phyloP scores from a whole-genome alignment of 2,329 filamentous ascomycete species.

The Pseudogymnoascus sp. region DNA sequence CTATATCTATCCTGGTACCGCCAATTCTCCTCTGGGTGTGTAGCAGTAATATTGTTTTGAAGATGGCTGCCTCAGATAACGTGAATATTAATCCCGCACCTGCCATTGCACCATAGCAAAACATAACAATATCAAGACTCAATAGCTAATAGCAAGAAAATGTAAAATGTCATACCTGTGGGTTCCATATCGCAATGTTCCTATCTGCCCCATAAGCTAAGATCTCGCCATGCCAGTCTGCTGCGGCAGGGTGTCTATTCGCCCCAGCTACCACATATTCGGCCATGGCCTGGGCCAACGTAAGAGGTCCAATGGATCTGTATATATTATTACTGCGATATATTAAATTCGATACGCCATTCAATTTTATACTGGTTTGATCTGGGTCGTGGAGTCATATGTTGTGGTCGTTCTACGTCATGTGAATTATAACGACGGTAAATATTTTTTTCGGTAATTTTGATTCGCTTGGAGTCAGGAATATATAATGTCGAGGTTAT shows the following conservation, averaged over 20 bases:
- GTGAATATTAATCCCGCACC: background rate
- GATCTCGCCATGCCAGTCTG: constrained; percentile 71
- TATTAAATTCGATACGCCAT: background rate
- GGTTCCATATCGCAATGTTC: constrained; percentile 83
- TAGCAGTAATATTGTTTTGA: background rate
- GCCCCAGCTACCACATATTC: constrained; percentile 56
- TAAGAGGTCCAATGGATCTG: background rate
- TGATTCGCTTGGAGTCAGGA: background rate
- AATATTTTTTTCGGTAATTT: constrained; percentile 10
- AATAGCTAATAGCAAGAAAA: background rate
- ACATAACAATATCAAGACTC: background rate
- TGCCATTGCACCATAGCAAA: background rate
- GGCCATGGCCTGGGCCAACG: constrained; percentile 1
- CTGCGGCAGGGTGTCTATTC: constrained; percentile 80
- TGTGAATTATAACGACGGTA: constrained; percentile 8
- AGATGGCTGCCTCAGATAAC: background rate
- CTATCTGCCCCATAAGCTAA: constrained; percentile 84
- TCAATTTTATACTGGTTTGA: background rate
- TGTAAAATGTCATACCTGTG: constrained; percentile 47
- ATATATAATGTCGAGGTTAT: background rate
- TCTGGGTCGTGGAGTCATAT: background rate
- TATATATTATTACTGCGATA: background rate
- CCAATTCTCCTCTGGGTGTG: background rate
- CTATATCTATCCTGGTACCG: background rate
- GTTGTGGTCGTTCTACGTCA: constrained; percentile 10